Evolutionary conservation across 1,284 basidiomycete genomes (phyloP).

Genomic region (Irpex sp.): DNA sequence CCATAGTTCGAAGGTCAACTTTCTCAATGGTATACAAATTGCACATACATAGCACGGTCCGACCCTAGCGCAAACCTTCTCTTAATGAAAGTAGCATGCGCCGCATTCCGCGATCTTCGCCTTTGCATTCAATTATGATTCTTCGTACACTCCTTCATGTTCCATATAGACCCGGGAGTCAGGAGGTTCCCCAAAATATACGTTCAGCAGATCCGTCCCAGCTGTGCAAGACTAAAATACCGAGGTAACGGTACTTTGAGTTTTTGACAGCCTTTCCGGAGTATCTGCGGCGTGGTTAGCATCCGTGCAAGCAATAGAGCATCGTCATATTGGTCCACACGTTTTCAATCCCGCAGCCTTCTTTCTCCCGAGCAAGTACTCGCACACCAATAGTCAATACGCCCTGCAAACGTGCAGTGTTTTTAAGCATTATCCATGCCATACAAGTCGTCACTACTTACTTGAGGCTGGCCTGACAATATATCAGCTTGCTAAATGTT

Average conservation of each 20-base stretch:
- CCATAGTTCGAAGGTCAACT: too few species aligned
- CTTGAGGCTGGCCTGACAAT: too few species aligned
- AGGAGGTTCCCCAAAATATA: not conserved
- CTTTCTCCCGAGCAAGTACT: too few species aligned
- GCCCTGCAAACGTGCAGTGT: too few species aligned
- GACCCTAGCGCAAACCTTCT: not conserved
- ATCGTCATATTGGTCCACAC: not conserved
- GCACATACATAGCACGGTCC: not conserved
- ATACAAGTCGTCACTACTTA: too few species aligned
- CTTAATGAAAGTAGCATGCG: not conserved
- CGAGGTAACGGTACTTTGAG: not conserved
- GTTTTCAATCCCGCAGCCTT: too few species aligned
- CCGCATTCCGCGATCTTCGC: not conserved
- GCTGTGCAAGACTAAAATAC: not conserved
- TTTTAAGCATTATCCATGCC: too few species aligned
- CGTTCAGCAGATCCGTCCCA: not conserved
- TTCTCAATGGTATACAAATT: not conserved
- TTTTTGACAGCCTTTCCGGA: not conserved
- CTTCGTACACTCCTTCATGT: not conserved
- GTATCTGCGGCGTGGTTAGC: not conserved
- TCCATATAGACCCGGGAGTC: not conserved
- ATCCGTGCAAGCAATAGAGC: not conserved
- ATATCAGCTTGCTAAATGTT: too few species aligned
- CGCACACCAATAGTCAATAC: too few species aligned
- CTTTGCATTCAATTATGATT: not conserved